Evolutionary conservation across 2,329 filamentous ascomycete species (phyloP).

Genomic region (Pseudogymnoascus sp.): DNA sequence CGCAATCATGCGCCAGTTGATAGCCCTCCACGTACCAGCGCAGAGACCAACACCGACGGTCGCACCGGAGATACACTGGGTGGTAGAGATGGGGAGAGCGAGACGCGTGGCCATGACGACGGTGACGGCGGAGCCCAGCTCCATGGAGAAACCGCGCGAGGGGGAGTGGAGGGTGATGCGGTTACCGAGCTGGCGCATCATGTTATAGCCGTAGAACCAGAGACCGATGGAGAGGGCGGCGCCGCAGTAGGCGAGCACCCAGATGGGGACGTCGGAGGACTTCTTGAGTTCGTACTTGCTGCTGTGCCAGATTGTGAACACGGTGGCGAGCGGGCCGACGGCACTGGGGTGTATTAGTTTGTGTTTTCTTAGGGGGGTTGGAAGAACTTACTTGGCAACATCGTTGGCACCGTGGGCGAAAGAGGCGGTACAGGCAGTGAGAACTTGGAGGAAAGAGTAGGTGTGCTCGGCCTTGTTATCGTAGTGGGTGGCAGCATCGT

Average conservation of each 20-base stretch:
- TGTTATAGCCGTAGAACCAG: constrained; percentile 53
- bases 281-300: constrained; percentile 33
- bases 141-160: constrained; percentile 52
- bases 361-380: constrained; percentile 24
- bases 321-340: constrained; percentile 55
- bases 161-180: constrained; percentile 57
- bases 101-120: constrained; percentile 58
- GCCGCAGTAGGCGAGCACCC: constrained; percentile 44
- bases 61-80: constrained; percentile 1
- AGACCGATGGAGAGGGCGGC: constrained; percentile 42
- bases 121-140: constrained; percentile 54
- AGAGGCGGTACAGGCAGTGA: no score
- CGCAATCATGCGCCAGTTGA: constrained; percentile 56
- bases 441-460: no score
- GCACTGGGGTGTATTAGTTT: constrained; percentile 31
- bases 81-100: constrained; percentile 53
- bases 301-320: constrained; percentile 52
- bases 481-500: constrained; percentile 37
- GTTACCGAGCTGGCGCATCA: constrained; percentile 58
- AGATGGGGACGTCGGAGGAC: constrained; percentile 44
- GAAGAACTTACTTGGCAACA: constrained; percentile 31
- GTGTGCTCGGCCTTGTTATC: no score
- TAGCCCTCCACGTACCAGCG: constrained; percentile 29
- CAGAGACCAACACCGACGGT: constrained; percentile 3
- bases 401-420: constrained; percentile 46